A percentile compares a stretch with the other conserved stretches of the same genome.
phyloP scores from a whole-genome alignment of 495 filamentous ascomycete genomes.

The Podospora pseudoanserina region DNA sequence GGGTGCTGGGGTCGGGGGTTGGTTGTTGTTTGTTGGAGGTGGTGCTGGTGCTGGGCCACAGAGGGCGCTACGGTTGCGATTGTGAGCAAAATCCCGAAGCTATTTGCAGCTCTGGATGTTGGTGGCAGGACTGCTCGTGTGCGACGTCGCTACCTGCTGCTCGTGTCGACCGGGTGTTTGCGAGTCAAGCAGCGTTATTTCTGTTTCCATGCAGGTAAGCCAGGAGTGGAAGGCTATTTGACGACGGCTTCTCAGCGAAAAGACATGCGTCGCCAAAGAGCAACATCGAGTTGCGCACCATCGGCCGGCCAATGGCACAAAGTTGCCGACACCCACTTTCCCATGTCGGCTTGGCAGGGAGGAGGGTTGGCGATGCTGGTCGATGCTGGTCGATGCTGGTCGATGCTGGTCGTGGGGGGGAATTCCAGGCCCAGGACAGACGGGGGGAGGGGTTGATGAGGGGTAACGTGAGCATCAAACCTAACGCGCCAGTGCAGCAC shows the following conservation, averaged over 20 bases:
- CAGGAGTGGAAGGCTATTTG: conserved; percentile 8
- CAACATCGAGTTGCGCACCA: conserved; percentile 5
- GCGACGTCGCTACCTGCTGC: conserved; percentile 14
- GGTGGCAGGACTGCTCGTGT: neutral
- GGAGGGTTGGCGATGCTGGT: neutral
- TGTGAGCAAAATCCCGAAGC: conserved; percentile 3
- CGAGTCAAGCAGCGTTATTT: conserved; percentile 9
- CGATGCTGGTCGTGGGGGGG: too few species aligned
- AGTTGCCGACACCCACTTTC: neutral
- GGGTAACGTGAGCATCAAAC: conserved; percentile 27
- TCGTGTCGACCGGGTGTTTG: neutral
- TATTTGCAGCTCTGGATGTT: conserved; percentile 4
- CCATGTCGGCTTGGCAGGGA: conserved; percentile 4
- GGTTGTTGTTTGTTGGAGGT: neutral
- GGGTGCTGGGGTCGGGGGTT: neutral
- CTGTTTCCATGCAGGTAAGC: neutral
- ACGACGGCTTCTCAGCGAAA: conserved; percentile 21
- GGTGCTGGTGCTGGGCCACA: neutral
- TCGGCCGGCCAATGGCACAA: conserved; percentile 12
- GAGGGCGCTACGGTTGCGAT: conserved; percentile 17
- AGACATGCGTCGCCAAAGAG: neutral
- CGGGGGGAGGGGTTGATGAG: conserved; percentile 19
- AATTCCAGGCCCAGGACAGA: neutral
- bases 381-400: neutral
- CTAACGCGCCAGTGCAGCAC: conserved; percentile 19